These are phyloP conservation scores for Nigrospora sphaerica DNA, from an alignment of 2,329 filamentous ascomycete species.

Conservation along the genomic window DNA sequence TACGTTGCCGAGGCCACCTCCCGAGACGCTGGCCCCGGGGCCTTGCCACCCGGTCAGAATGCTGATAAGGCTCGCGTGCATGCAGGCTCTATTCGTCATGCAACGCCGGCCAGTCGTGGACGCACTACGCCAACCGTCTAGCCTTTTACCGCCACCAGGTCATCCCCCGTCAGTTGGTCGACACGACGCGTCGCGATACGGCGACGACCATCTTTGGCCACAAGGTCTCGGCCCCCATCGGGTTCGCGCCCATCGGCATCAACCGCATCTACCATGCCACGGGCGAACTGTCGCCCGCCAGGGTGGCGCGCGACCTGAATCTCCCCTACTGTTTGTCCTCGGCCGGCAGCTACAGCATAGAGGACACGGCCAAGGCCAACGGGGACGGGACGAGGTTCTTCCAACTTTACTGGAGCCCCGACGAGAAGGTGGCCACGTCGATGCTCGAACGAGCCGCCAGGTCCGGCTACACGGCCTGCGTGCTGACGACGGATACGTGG, in stretches of 20 bases:
- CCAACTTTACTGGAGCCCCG: conserved; percentile 58
- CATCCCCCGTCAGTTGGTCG: conserved; percentile 53
- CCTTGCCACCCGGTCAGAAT: neutral
- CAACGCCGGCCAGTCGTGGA: conserved; percentile 46
- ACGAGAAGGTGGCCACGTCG: conserved; percentile 42
- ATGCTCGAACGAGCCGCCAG: conserved; percentile 46
- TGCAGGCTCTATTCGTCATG: conserved; percentile 45
- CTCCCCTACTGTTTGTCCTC: conserved; percentile 54
- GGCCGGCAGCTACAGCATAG: conserved; percentile 48
- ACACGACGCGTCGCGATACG: conserved; percentile 53
- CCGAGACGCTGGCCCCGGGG: neutral
- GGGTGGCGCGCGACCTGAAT: conserved; percentile 50
- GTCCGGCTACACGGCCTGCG: conserved; percentile 47
- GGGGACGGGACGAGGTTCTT: conserved; percentile 47
- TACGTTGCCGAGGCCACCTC: conserved; percentile 4
- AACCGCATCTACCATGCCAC: conserved; percentile 56
- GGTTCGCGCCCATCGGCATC: conserved; percentile 59
- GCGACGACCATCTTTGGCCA: conserved; percentile 53
- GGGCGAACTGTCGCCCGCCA: conserved; percentile 53
- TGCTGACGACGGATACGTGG: conserved; percentile 59
- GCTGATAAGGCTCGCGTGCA: neutral
- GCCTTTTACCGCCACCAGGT: conserved; percentile 59
- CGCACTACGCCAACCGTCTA: conserved; percentile 50
- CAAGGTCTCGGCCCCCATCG: conserved; percentile 50
- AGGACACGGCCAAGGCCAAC: conserved; percentile 50